A percentile compares a stretch with the other conserved stretches of the same genome.
phyloP scores from a whole-genome alignment of 1,284 basidiomycete genomes.

The Phaffia rhodozyma region DNA sequence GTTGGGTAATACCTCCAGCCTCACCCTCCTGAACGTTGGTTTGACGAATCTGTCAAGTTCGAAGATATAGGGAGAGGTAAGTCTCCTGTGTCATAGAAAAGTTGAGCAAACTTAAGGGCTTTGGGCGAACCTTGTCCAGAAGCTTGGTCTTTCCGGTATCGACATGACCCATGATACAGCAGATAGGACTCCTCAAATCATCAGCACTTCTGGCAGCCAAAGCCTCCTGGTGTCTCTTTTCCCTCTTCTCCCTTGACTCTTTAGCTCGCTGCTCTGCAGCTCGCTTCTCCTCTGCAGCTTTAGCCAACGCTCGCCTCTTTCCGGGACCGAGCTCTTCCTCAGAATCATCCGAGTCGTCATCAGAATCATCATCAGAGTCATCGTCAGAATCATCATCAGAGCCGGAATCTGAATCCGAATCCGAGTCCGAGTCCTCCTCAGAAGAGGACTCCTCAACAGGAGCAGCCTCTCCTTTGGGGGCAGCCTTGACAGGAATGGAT shows the following conservation, averaged over 20 bases:
- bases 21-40: conserved; percentile 99
- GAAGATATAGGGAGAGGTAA: neutral
- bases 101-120: neutral
- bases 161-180: conserved; percentile 98
- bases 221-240: conserved; percentile 74
- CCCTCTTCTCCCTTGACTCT: conserved; percentile 66
- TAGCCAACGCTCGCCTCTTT: conserved; percentile 36
- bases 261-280: conserved; percentile 66
- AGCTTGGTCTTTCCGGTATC: conserved; percentile 99
- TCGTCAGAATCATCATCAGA: conserved; percentile 33
- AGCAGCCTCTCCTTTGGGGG: conserved; percentile 20
- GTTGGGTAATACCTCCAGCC: conserved; percentile 99
- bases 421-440: conserved; percentile 26
- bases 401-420: conserved; percentile 38
- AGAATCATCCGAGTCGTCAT: conserved; percentile 35
- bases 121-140: conserved; percentile 67
- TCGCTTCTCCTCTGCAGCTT: conserved; percentile 30
- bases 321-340: conserved; percentile 51
- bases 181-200: conserved; percentile 89
- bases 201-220: conserved; percentile 79
- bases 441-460: conserved; percentile 21
- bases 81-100: neutral
- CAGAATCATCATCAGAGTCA: conserved; percentile 36
- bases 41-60: conserved; percentile 71
- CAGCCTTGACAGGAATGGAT: conserved; percentile 17